Base-by-base conservation (phyloP, 78 protist genomes). In the Cavenderia fasciculata region DNA sequence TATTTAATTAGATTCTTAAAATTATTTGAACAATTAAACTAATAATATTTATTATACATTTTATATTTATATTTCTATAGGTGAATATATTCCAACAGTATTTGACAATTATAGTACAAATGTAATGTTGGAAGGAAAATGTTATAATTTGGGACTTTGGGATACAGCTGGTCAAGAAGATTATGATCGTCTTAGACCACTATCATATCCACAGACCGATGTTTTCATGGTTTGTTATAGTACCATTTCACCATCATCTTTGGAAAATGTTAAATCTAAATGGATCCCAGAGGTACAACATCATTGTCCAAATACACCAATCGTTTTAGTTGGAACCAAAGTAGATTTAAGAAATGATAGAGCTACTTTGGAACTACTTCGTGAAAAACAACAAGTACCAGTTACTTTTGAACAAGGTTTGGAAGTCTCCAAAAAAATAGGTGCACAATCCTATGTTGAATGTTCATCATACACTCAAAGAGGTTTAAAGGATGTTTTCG, bases 401-500 rank as follows among this genome's bases (percentile, higher is more conserved):
- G 23, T 86, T 3, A 12, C 92, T 11, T 27, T 25, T 36, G 52
- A 73, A 61, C 71, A 95, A 51, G 97, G 95, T 16, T 54, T 33
- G 23, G 51, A 29, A 31, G 29, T 93, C 59, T 85, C 85, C n/a
- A 43, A 84, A 57, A 51, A 90, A 49, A 96, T 97, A 56, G 40
- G 44, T 12, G 99, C 99, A 14, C 77, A 34, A 43, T 51, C 54
- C 14, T 97, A 97, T 87, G 31, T 95, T 41, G 99, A 97, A 78
- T 97, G 99, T 94, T 88, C 96, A 6, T 98, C 99, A 7, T 74
- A 92, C 18, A 96, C 95, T 8, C 96, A 94, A 84, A 1, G 66
- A n/a, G 96, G 95, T 54, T 93, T 98, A 29, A 95, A 95, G 86
- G 78, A 59, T 19, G 97, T 97, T 33, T 98, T 98, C 19, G 97